Conservation (phyloP, 2,329 filamentous ascomycete species). For the Stagonosporopsis cucurbitacearum region DNA sequence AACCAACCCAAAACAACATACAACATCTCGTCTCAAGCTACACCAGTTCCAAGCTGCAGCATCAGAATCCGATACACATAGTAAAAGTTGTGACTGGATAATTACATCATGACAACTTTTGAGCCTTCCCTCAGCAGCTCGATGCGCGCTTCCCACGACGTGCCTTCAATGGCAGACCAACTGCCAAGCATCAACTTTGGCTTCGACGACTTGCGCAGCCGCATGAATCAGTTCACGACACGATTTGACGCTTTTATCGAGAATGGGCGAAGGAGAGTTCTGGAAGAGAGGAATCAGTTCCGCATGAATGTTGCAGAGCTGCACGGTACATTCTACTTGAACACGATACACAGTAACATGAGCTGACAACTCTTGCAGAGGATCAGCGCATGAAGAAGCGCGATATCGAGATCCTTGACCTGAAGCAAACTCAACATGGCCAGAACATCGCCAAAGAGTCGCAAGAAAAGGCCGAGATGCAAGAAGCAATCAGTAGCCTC, state of each 20-base stretch:
- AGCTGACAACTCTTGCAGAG: conserved; percentile 62
- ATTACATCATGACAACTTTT: conserved; percentile 65
- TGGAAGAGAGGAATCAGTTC: conserved; percentile 94
- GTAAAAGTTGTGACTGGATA: conserved; percentile 17
- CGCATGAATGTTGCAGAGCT: conserved; percentile 88
- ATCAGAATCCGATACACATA: not conserved
- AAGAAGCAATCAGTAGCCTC: conserved; percentile 63
- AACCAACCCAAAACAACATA: conserved; percentile 35
- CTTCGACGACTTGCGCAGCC: conserved; percentile 92
- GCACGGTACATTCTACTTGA: conserved; percentile 67
- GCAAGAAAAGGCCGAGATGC: conserved; percentile 72
- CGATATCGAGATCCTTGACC: conserved; percentile 81
- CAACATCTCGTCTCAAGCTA: conserved; percentile 23
- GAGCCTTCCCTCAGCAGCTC: conserved; percentile 73
- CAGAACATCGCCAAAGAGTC: conserved; percentile 78
- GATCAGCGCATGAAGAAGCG: conserved; percentile 88
- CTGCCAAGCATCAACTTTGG: conserved; percentile 93
- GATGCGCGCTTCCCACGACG: conserved; percentile 64
- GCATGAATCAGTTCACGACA: conserved; percentile 90
- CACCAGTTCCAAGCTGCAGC: conserved; percentile 22
- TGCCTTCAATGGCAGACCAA: conserved; percentile 73
- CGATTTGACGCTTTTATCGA: conserved; percentile 96
- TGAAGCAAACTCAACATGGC: conserved; percentile 73
- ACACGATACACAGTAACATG: not conserved
- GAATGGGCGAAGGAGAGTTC: conserved; percentile 82